These are phyloP conservation scores for Solanum gracilifrons DNA, from an alignment of 257 asterid species.

Conservation along the genomic window DNA sequence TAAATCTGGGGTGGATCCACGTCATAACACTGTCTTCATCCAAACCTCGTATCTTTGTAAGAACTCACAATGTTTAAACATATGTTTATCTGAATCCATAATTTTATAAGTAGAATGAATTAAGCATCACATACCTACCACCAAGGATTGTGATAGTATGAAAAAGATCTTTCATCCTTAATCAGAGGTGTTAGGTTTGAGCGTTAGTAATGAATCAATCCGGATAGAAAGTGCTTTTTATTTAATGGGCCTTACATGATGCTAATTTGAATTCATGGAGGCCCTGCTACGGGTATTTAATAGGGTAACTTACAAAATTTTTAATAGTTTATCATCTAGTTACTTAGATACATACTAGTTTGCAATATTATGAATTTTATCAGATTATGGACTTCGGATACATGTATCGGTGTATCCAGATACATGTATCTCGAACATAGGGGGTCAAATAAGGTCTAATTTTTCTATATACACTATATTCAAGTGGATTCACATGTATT, in stretches of 20 bases:
- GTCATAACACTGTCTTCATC: too few relatives aligned
- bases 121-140: neutral
- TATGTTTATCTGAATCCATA: neutral
- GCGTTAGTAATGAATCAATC: neutral
- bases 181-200: neutral
- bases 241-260: neutral
- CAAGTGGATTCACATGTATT: too few relatives aligned
- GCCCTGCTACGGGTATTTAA: neutral
- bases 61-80: too few relatives aligned
- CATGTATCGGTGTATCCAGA: neutral
- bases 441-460: neutral
- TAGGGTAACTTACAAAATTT: neutral
- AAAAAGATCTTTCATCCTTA: neutral
- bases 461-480: neutral
- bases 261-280: neutral
- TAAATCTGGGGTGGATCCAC: too few relatives aligned
- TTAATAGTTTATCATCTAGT: neutral
- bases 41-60: too few relatives aligned
- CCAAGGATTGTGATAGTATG: neutral
- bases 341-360: neutral
- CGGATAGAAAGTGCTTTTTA: too few relatives aligned
- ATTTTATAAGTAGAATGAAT: too few relatives aligned
- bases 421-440: neutral
- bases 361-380: too few relatives aligned
- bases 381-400: neutral